Conservation (phyloP, 78 protist species). For the Andalucia godoyi region DNA sequence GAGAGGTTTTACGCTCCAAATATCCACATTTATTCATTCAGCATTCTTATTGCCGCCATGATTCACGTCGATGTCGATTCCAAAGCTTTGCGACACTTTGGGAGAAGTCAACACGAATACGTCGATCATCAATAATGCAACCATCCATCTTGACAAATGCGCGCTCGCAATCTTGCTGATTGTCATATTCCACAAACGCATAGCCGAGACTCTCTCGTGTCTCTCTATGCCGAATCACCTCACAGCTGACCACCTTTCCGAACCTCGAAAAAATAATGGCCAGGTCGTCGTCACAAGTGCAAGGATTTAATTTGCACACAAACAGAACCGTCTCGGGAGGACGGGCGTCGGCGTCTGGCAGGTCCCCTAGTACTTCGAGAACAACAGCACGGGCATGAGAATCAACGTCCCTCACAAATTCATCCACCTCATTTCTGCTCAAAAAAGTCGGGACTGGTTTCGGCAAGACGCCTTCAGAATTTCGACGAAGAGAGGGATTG, state of each 20-base stretch:
- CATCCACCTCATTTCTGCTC: constrained; percentile 33
- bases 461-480: neutral
- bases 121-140: constrained; percentile 90
- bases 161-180: constrained; percentile 12
- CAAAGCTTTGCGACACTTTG: constrained; percentile 68
- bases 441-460: neutral
- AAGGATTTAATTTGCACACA: constrained; percentile 91
- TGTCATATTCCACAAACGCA: constrained; percentile 89
- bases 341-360: constrained; percentile 79
- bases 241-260: constrained; percentile 65
- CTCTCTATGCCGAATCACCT: constrained; percentile 69
- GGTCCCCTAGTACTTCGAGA: constrained; percentile 72
- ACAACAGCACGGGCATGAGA: constrained; percentile 62
- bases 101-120: constrained; percentile 91
- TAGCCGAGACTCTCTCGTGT: constrained; percentile 75
- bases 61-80: too few species aligned
- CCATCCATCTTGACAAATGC: constrained; percentile 94
- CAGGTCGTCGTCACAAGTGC: constrained; percentile 80
- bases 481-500: neutral
- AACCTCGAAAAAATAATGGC: constrained; percentile 77
- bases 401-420: constrained; percentile 12
- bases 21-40: too few species aligned
- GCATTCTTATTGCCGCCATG: too few species aligned
- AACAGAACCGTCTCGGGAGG: constrained; percentile 94
- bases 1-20: too few species aligned